Evolutionary conservation across 2,329 filamentous ascomycete genomes (phyloP).

Genomic region (Cladosporium sphaerospermum): DNA sequence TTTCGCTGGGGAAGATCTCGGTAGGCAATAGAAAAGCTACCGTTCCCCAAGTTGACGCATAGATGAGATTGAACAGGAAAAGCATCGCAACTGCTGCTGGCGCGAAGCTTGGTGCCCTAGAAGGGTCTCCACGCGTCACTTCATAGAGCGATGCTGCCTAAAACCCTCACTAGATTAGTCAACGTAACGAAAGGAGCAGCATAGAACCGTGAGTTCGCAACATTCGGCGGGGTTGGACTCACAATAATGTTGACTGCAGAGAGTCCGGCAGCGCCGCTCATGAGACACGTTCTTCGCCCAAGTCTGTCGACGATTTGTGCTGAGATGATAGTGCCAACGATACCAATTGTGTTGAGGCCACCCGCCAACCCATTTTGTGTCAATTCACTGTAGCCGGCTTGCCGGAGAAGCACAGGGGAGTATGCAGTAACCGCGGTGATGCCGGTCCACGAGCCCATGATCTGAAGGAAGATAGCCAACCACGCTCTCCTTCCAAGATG

Average conservation of each 20-base stretch:
- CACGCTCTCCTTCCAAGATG: slow-evolving; percentile 37
- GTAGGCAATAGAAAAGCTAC: slow-evolving; percentile 47
- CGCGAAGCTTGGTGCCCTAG: slow-evolving; percentile 34
- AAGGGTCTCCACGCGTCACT: slow-evolving; percentile 31
- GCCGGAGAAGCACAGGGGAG: slow-evolving; percentile 28
- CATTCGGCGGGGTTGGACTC: not conserved
- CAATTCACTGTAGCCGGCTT: slow-evolving; percentile 33
- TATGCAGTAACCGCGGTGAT: slow-evolving; percentile 35
- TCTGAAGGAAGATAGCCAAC: slow-evolving; percentile 41
- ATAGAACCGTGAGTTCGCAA: too few species aligned
- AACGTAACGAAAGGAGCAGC: not conserved
- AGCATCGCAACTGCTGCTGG: slow-evolving; percentile 44
- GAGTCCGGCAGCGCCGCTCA: slow-evolving; percentile 34
- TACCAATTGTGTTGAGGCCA: slow-evolving; percentile 47
- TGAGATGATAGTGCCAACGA: slow-evolving; percentile 46
- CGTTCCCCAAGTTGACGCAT: slow-evolving; percentile 47
- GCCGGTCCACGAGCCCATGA: slow-evolving; percentile 41
- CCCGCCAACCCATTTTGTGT: slow-evolving; percentile 46
- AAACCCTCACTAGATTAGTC: not conserved
- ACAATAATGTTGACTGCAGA: slow-evolving; percentile 39
- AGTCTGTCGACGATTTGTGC: slow-evolving; percentile 47
- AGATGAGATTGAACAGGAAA: slow-evolving; percentile 47
- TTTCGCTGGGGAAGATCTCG: slow-evolving; percentile 52
- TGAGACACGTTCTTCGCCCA: slow-evolving; percentile 39
- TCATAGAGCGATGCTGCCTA: slow-evolving; percentile 39